Percentiles rank a stretch among this genome's conserved stretches.
phyloP scores from a whole-genome alignment of 2,329 filamentous ascomycete genomes.

The Phialophora macrospora region DNA sequence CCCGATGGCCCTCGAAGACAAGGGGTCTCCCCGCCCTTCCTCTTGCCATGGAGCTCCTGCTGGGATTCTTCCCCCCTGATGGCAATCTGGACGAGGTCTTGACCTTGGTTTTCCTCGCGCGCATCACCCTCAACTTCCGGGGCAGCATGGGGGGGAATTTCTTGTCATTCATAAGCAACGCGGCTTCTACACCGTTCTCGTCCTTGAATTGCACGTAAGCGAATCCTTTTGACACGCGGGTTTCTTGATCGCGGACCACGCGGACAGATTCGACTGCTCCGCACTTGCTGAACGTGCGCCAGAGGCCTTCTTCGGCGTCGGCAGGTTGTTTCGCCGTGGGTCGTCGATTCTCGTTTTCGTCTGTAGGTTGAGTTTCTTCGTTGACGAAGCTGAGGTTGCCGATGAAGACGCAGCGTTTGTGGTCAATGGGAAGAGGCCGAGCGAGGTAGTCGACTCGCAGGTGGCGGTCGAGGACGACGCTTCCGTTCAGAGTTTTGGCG shows the following conservation, averaged over 20 bases:
- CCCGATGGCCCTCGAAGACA: conserved; percentile 54
- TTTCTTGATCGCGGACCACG: conserved; percentile 85
- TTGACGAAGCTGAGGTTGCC: conserved; percentile 97
- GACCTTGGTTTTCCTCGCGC: conserved; percentile 67
- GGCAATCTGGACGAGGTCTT: conserved; percentile 26
- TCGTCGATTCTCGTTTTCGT: conserved; percentile 73
- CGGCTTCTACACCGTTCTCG: conserved; percentile 85
- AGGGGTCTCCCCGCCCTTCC: conserved; percentile 28
- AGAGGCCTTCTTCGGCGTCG: conserved; percentile 91
- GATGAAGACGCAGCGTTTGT: conserved; percentile 91
- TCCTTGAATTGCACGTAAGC: conserved; percentile 98
- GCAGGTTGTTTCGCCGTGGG: conserved; percentile 72
- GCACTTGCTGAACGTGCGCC: conserved; percentile 76
- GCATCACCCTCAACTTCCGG: conserved; percentile 79
- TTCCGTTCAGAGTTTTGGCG: conserved; percentile 78
- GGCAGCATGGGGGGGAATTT: conserved; percentile 95
- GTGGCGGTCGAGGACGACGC: conserved; percentile 81
- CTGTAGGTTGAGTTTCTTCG: conserved; percentile 71
- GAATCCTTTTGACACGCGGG: conserved; percentile 92
- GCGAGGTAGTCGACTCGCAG: conserved; percentile 88
- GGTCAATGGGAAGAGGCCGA: conserved; percentile 79
- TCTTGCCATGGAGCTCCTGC: conserved; percentile 6
- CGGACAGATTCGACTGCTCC: conserved; percentile 92
- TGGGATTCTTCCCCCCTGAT: conserved; percentile 39
- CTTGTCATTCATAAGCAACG: conserved; percentile 84